These are phyloP conservation scores for Clonostachys solani DNA, from an alignment of 2,329 filamentous ascomycete species.

Conservation along the genomic window DNA sequence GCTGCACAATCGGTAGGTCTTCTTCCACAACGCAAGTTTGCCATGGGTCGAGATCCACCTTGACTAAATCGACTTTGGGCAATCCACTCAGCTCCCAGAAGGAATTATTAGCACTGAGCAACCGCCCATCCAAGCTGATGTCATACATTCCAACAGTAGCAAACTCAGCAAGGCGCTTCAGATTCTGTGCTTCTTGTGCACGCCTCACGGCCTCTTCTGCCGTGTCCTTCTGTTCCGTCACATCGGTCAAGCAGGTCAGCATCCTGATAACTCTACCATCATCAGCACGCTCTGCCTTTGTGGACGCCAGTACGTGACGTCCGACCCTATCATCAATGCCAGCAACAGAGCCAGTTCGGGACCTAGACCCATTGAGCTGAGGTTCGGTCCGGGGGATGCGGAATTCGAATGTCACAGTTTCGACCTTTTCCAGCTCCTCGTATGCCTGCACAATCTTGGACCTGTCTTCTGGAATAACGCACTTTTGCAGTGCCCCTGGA, in stretches of 20 bases:
- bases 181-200: conserved; percentile 46
- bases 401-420: conserved; percentile 42
- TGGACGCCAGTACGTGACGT: conserved; percentile 40
- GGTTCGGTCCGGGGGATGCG: conserved; percentile 18
- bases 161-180: conserved; percentile 49
- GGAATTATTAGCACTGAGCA: conserved; percentile 46
- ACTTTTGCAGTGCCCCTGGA: conserved; percentile 32
- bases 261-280: conserved; percentile 39
- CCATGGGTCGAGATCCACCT: conserved; percentile 36
- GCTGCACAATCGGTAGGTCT: conserved; percentile 32
- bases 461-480: conserved; percentile 41
- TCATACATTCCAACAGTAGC: conserved; percentile 53
- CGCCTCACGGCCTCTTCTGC: conserved; percentile 42
- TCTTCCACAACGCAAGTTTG: conserved; percentile 37
- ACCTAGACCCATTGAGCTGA: conserved; percentile 5
- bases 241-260: conserved; percentile 45
- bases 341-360: conserved; percentile 5
- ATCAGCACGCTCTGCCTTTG: conserved; percentile 37
- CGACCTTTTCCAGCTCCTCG: conserved; percentile 27
- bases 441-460: conserved; percentile 33
- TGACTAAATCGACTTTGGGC: conserved; percentile 32
- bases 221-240: conserved; percentile 43
- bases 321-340: conserved; percentile 21
- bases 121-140: conserved; percentile 42
- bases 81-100: conserved; percentile 49